Conservation (phyloP, 805 yeast genomes). For the Candida silvatica region DNA sequence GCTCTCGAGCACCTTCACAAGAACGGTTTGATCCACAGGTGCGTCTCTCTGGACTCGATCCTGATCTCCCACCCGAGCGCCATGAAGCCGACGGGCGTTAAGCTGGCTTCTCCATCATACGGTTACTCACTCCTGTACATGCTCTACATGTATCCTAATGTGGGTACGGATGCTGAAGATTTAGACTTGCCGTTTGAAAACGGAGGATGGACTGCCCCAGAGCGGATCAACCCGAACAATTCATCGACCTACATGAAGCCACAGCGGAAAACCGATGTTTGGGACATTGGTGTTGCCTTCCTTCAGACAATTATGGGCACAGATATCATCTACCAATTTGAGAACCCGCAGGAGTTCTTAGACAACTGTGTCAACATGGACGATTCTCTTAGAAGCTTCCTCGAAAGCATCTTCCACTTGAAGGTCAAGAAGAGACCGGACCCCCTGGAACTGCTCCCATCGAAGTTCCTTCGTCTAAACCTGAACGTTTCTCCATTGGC, state of each 20-base stretch:
- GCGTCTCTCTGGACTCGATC: constrained; percentile 53
- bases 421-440: constrained; percentile 68
- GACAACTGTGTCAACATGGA: constrained; percentile 28
- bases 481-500: constrained; percentile 29
- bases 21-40: constrained; percentile 71
- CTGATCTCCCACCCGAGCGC: constrained; percentile 41
- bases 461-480: constrained; percentile 72
- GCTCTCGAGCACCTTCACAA: constrained; percentile 81
- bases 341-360: constrained; percentile 60
- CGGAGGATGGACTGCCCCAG: constrained; percentile 76
- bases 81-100: constrained; percentile 48
- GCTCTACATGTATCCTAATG: constrained; percentile 25
- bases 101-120: constrained; percentile 51
- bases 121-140: constrained; percentile 39
- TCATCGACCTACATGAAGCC: constrained; percentile 32
- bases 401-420: constrained; percentile 54
- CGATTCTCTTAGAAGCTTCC: constrained; percentile 55
- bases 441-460: constrained; percentile 78
- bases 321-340: constrained; percentile 42
- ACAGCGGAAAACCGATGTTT: constrained; percentile 80
- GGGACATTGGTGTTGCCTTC: constrained; percentile 84
- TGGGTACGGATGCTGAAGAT: constrained; percentile 14
- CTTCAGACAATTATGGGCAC: constrained; percentile 57
- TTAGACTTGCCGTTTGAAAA: constrained; percentile 17
- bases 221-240: constrained; percentile 29